Evolutionary conservation across 1,284 basidiomycete genomes (phyloP).

Genomic region (Vanrija sp.): DNA sequence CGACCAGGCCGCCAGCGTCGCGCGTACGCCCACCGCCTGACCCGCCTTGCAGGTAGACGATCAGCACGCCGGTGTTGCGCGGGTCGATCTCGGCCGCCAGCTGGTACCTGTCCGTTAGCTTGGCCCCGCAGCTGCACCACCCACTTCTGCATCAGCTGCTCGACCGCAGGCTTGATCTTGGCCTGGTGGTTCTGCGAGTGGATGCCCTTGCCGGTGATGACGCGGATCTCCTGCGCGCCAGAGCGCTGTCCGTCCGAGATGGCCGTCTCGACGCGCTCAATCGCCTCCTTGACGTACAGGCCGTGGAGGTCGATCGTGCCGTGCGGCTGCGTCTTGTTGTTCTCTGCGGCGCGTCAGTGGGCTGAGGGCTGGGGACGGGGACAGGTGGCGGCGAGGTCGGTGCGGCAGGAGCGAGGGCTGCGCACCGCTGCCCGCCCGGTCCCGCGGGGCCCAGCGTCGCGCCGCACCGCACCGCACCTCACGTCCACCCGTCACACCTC

Average conservation of each 20-base stretch:
- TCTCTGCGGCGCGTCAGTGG: conserved; percentile 55
- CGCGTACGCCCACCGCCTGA: conserved; percentile 48
- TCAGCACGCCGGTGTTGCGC: conserved; percentile 75
- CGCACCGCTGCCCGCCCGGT: not conserved
- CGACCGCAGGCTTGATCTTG: conserved; percentile 91
- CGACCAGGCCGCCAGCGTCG: conserved; percentile 51
- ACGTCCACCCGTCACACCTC: not conserved
- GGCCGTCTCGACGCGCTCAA: conserved; percentile 63
- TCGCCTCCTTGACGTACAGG: conserved; percentile 89
- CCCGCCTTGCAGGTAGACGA: conserved; percentile 65
- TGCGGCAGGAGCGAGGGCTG: too few species aligned
- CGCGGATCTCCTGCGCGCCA: conserved; percentile 65
- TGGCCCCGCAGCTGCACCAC: conserved; percentile 7
- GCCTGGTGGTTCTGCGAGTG: conserved; percentile 76
- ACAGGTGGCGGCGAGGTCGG: too few species aligned
- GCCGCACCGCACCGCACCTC: not conserved
- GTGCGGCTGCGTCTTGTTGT: conserved; percentile 69
- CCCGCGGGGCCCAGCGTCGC: not conserved
- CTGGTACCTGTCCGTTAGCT: conserved; percentile 56
- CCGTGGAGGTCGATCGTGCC: conserved; percentile 87
- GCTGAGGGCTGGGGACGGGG: not conserved
- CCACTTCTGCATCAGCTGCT: conserved; percentile 73
- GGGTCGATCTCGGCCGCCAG: conserved; percentile 75
- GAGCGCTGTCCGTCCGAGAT: conserved; percentile 64
- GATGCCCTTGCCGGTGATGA: conserved; percentile 89